Base-by-base conservation (phyloP, 2,329 filamentous ascomycete species). In the Colletotrichum sp. region DNA sequence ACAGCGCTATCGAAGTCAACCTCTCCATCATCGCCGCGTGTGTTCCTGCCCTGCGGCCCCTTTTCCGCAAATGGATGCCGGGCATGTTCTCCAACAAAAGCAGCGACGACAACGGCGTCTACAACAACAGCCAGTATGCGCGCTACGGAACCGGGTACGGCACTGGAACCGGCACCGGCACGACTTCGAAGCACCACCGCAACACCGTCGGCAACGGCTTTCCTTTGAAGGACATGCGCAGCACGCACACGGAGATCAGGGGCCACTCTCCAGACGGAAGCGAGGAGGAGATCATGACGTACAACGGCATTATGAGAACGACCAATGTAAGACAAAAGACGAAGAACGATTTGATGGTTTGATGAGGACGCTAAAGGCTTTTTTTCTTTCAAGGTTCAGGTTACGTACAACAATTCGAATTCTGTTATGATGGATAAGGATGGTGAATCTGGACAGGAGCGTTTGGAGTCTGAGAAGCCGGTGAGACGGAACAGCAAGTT, bases 241-340 rank as follows among this genome's bases (percentile, higher is more conserved):
- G 79, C 25, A 78, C 64, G 18, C 82, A 80, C 66, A 83, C 84
- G 4, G 84, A 84, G 56, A 82, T 85, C 18, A 79, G 83, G 34
- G 80, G 82, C n/a, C 79, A 75, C 7, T 82, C 83, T 10, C 83
- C 83, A 1, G 82, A 77, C 8, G 81, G 80, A 6, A 83, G 81
- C 7, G 83, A 86, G 65, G 85, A 86, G 67, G 84, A 85, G 71
- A 86, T 86, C 13, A 85, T 86, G 82, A 84, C 83, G 3, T 83
- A 84, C 43, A 84, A 85, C 61, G 84, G 85, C 13, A 86, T 86
- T 32, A 78, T 86, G 30, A 48, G 30, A 15, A 74, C 67, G 12
- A 74, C 71, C 22, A 61, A 68, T 66, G 69, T 71, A 58, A 56
- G 68, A 62, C 36, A 48, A 15, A 64, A 62, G 27, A 27, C 22